phyloP scores from a whole-genome alignment of 106 monocot species.

The Apostasia shenzhenica region DNA sequence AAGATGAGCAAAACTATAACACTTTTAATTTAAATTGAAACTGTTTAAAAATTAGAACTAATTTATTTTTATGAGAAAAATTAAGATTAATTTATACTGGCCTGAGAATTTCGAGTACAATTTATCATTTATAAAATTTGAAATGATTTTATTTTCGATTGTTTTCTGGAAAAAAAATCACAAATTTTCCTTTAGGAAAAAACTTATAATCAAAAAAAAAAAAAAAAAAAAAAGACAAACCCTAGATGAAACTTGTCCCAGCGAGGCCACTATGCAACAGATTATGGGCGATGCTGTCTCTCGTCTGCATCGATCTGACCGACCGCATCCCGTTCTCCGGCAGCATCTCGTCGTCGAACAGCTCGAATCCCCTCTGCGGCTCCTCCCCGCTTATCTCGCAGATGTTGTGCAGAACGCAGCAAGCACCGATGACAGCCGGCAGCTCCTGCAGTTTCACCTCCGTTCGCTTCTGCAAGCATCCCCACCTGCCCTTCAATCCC shows the following conservation, averaged over 20 bases:
- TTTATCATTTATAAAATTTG: too few species aligned
- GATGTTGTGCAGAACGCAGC: conserved; percentile 89
- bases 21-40: too few species aligned
- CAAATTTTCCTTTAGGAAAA: too few species aligned
- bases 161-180: too few species aligned
- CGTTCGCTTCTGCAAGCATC: conserved; percentile 85
- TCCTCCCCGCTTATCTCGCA: conserved; percentile 66
- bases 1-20: too few species aligned
- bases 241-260: conserved; percentile 36
- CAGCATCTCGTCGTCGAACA: conserved; percentile 70
- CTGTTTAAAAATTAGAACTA: too few species aligned
- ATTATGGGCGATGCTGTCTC: conserved; percentile 78
- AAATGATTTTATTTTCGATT: too few species aligned
- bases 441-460: conserved; percentile 86
- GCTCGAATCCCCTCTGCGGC: conserved; percentile 25
- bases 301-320: conserved; percentile 26
- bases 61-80: too few species aligned
- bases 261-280: conserved; percentile 60
- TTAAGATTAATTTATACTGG: too few species aligned
- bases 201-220: not conserved
- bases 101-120: too few species aligned
- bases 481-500: conserved; percentile 74
- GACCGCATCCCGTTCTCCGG: conserved; percentile 60
- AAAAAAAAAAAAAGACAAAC: not conserved
- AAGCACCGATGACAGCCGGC: conserved; percentile 78